Conservation (phyloP, 2,329 filamentous ascomycete species). For the Septoria linicola region DNA sequence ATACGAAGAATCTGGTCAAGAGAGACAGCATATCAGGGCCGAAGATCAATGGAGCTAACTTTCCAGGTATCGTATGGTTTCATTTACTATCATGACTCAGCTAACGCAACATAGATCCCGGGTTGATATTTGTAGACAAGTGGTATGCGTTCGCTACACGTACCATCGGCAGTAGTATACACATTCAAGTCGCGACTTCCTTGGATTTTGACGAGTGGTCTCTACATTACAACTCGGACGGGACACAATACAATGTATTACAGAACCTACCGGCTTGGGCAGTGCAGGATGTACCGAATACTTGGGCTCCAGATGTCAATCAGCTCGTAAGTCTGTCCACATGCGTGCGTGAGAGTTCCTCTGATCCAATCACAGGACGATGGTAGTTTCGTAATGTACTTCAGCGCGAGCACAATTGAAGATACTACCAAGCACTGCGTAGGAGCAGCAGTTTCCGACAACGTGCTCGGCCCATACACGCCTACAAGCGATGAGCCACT, state of each 20-base stretch:
- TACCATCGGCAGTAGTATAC: constrained; percentile 37
- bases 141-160: constrained; percentile 45
- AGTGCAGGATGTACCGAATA: constrained; percentile 48
- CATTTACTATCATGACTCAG: constrained; percentile 26
- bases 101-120: constrained; percentile 34
- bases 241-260: constrained; percentile 53
- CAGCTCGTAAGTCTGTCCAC: constrained; percentile 37
- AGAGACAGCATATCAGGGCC: constrained; percentile 26
- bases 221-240: constrained; percentile 40
- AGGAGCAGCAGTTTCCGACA: constrained; percentile 35
- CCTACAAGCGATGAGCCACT: constrained; percentile 31
- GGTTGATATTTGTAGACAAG: constrained; percentile 35
- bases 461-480: constrained; percentile 33
- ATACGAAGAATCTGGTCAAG: not conserved
- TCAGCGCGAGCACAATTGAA: constrained; percentile 32
- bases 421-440: constrained; percentile 37
- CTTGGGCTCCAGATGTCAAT: constrained; percentile 63
- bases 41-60: constrained; percentile 43
- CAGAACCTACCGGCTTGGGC: constrained; percentile 55
- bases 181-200: constrained; percentile 43
- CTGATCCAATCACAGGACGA: constrained; percentile 34
- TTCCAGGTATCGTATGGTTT: constrained; percentile 43
- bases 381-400: constrained; percentile 39
- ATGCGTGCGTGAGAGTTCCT: constrained; percentile 31
- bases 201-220: constrained; percentile 39